These are phyloP conservation scores for Phytopythium oedochilum DNA, from an alignment of 352 stramenopile genomes.

Conservation along the genomic window DNA sequence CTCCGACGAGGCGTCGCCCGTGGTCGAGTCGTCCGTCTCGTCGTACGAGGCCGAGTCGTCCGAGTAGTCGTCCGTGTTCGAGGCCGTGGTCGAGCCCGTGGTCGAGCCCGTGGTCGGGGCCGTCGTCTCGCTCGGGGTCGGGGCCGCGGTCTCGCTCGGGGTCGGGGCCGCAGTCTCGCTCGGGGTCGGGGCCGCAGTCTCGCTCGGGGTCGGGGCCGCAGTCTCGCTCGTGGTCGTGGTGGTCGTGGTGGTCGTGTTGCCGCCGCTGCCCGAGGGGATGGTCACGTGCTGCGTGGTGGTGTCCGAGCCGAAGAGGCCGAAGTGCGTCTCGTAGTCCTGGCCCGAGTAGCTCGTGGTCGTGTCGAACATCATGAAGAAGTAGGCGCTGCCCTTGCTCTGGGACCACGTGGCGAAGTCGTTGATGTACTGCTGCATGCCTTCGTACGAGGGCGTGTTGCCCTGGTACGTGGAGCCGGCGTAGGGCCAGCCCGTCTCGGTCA, in stretches of 20 bases:
- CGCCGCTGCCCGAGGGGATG: slow-evolving; percentile 20
- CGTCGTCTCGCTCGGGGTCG: too few relatives aligned
- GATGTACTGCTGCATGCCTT: slow-evolving; percentile 35
- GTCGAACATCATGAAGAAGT: slow-evolving; percentile 70
- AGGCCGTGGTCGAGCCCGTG: background rate
- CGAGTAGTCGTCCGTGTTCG: slow-evolving; percentile 1
- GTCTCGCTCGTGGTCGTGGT: slow-evolving; percentile 1
- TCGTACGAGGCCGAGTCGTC: slow-evolving; percentile 11
- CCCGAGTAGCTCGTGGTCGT: slow-evolving; percentile 36
- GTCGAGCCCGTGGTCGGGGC: too few relatives aligned
- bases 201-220: too few relatives aligned
- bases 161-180: too few relatives aligned
- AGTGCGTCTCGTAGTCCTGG: slow-evolving; percentile 52
- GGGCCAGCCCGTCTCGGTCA: slow-evolving; percentile 62
- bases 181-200: too few relatives aligned
- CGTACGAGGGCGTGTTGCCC: slow-evolving; percentile 36
- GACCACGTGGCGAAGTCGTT: slow-evolving; percentile 43
- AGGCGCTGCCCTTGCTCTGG: slow-evolving; percentile 18
- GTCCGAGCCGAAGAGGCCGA: slow-evolving; percentile 36
- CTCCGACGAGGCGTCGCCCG: slow-evolving; percentile 11
- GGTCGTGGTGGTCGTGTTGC: slow-evolving; percentile 6
- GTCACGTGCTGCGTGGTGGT: slow-evolving; percentile 27
- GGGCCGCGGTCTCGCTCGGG: too few relatives aligned
- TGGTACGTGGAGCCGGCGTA: slow-evolving; percentile 15
- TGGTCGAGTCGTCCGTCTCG: slow-evolving; percentile 11